Evolutionary conservation across 495 filamentous ascomycete genomes (phyloP).

Genomic region (Chlorociboria aeruginascens): DNA sequence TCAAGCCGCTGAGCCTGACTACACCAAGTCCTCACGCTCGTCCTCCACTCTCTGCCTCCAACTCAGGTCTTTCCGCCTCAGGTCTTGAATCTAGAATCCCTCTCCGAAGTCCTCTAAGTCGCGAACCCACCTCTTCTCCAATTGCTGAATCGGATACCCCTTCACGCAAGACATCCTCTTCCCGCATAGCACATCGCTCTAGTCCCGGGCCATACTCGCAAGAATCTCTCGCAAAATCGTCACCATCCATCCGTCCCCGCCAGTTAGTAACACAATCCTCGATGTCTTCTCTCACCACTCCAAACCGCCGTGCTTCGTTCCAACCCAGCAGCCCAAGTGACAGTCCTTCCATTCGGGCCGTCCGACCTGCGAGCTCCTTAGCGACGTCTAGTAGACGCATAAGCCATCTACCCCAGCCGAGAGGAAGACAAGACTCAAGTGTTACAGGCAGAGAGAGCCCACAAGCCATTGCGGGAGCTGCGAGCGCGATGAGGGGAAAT

Average conservation of each 20-base stretch:
- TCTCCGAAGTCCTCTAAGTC: constrained; percentile 32
- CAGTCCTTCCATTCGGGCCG: constrained; percentile 16
- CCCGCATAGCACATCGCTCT: constrained; percentile 34
- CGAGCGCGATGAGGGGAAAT: constrained; percentile 12
- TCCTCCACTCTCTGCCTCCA: constrained; percentile 6
- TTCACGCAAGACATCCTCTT: constrained; percentile 18
- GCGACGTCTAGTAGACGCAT: constrained; percentile 27
- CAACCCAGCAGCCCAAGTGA: constrained; percentile 21
- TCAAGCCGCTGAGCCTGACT: constrained; percentile 45
- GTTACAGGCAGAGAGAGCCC: constrained; percentile 20
- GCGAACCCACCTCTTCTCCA: constrained; percentile 27
- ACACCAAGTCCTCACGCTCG: constrained; percentile 54
- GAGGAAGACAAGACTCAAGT: constrained; percentile 13
- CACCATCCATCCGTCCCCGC: constrained; percentile 13
- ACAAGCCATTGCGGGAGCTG: constrained; percentile 16
- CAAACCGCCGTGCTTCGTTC: constrained; percentile 33
- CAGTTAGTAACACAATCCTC: constrained; percentile 19
- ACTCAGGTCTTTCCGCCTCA: constrained; percentile 13
- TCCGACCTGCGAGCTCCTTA: constrained; percentile 35
- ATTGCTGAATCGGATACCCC: constrained; percentile 23
- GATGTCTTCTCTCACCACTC: constrained; percentile 23
- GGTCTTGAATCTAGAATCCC: constrained; percentile 26
- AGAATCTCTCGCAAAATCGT: constrained; percentile 19
- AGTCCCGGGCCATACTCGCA: constrained; percentile 27
- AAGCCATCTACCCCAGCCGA: constrained; percentile 40